Evolutionary conservation across 768 basidiomycete species (phyloP).

Genomic region (Mycena kentingensis): DNA sequence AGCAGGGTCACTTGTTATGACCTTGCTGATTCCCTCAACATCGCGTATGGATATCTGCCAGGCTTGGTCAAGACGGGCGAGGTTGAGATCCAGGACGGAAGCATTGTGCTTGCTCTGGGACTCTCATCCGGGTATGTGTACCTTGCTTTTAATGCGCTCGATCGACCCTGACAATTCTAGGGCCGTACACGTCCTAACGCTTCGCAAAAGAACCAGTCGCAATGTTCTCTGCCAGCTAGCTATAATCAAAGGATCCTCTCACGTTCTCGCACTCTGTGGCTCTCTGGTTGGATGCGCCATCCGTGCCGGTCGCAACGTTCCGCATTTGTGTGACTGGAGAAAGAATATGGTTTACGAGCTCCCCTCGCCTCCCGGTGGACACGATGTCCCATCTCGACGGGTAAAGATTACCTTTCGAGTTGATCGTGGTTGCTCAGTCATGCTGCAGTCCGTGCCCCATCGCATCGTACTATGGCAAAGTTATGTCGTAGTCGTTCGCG

Average conservation of each 20-base stretch:
- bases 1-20: too few species aligned
- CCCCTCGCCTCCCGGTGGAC: neutral
- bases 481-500: neutral
- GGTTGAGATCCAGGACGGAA: too few species aligned
- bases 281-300: neutral
- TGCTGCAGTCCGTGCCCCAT: neutral
- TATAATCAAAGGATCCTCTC: neutral
- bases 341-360: neutral
- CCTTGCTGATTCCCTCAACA: too few species aligned
- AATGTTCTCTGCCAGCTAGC: neutral
- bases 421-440: too few species aligned
- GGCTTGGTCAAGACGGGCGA: too few species aligned
- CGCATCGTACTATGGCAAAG: neutral
- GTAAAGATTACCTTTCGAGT: neutral
- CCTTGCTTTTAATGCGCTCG: too few species aligned
- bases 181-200: neutral
- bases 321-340: neutral
- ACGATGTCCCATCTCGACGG: neutral
- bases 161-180: too few species aligned
- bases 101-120: too few species aligned
- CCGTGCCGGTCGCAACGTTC: neutral
- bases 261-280: neutral
- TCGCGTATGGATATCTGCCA: too few species aligned
- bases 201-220: neutral
- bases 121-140: too few species aligned